Conservation (phyloP, 208 protist species). For the Acanthamoeba sp. region DNA sequence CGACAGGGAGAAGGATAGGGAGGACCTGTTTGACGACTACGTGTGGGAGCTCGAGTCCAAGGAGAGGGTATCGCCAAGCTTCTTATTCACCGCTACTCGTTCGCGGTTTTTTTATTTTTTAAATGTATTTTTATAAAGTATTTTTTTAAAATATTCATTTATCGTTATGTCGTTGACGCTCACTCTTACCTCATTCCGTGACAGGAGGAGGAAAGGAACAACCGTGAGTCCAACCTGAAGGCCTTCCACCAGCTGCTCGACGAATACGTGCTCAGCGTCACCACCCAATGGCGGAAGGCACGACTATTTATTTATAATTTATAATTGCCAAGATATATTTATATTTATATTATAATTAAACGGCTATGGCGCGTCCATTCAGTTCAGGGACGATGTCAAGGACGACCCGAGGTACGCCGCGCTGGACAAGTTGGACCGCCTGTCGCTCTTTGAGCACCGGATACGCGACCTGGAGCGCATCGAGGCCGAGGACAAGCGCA, state of each 20-base stretch:
- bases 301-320: no score
- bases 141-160: no score
- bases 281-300: slow-evolving; percentile 80
- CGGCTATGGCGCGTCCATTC: not conserved
- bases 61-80: not conserved
- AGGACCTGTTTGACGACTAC: slow-evolving; percentile 76
- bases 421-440: slow-evolving; percentile 75
- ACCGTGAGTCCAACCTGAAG: slow-evolving; percentile 18
- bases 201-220: slow-evolving; percentile 52
- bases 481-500: slow-evolving; percentile 49
- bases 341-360: no score
- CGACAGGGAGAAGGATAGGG: slow-evolving; percentile 75
- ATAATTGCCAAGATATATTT: no score
- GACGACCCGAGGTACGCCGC: slow-evolving; percentile 3
- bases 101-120: no score
- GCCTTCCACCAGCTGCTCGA: slow-evolving; percentile 26
- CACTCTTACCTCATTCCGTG: not conserved
- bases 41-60: slow-evolving; percentile 66
- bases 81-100: not conserved
- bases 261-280: slow-evolving; percentile 59
- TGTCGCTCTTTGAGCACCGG: slow-evolving; percentile 69
- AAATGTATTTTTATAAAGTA: no score
- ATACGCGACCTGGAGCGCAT: slow-evolving; percentile 74
- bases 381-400: slow-evolving; percentile 72
- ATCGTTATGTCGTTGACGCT: no score